These are phyloP conservation scores for Blepharisma stoltei DNA, from an alignment of 73 alveolate genomes.

Conservation along the genomic window DNA sequence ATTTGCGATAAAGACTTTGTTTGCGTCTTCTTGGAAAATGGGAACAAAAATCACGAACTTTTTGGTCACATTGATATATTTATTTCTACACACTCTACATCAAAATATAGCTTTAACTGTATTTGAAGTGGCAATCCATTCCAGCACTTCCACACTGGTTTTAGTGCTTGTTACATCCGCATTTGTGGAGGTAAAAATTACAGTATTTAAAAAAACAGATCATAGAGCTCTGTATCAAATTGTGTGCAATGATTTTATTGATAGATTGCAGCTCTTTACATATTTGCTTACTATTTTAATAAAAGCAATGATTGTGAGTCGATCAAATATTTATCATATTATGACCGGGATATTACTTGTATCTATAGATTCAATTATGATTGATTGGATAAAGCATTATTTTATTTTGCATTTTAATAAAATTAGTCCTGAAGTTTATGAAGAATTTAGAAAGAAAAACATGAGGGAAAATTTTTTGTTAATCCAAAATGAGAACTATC, in stretches of 20 bases:
- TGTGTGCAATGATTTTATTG: constrained; percentile 6
- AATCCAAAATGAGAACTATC: neutral
- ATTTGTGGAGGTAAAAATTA: constrained; percentile 16
- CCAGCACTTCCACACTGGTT: neutral
- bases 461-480: neutral
- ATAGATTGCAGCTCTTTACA: neutral
- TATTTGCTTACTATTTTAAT: neutral
- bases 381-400: constrained; percentile 23
- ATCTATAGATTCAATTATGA: neutral
- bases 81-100: neutral
- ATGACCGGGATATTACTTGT: neutral
- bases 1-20: neutral
- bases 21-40: neutral
- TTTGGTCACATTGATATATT: neutral
- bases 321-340: neutral
- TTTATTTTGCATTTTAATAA: neutral
- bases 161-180: constrained; percentile 6
- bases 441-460: neutral
- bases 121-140: constrained; percentile 14
- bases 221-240: neutral
- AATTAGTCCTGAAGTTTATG: neutral
- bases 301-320: neutral
- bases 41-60: neutral
- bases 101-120: constrained; percentile 12
- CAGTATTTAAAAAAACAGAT: constrained; percentile 15